phyloP scores from a whole-genome alignment of 495 filamentous ascomycete genomes.

The Viridothelium virens region DNA sequence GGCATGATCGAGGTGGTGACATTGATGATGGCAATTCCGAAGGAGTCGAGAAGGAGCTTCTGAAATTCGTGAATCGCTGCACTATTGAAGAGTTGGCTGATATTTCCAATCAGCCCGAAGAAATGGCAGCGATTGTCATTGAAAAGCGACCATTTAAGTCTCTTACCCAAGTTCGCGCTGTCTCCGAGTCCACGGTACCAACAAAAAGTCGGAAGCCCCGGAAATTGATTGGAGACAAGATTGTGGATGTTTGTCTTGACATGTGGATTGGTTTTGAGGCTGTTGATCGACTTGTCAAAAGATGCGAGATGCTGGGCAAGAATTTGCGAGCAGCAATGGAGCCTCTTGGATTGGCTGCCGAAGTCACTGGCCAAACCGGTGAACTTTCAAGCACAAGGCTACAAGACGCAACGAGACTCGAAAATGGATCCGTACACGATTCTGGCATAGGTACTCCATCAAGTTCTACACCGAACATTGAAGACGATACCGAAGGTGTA shows the following conservation, averaged over 20 bases:
- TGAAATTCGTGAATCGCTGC: conserved; percentile 80
- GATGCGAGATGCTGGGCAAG: conserved; percentile 63
- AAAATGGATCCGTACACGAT: conserved; percentile 42
- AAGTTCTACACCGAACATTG: conserved; percentile 43
- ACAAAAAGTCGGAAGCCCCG: conserved; percentile 40
- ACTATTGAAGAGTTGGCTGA: conserved; percentile 63
- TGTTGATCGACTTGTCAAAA: conserved; percentile 66
- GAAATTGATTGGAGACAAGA: conserved; percentile 57
- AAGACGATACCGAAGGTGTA: conserved; percentile 44
- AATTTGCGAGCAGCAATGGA: conserved; percentile 62
- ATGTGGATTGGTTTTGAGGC: conserved; percentile 70
- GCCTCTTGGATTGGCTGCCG: conserved; percentile 70
- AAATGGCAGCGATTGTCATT: conserved; percentile 57
- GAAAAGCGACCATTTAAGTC: conserved; percentile 41
- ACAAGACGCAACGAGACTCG: conserved; percentile 31
- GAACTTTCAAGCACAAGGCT: conserved; percentile 63
- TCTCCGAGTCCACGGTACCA: conserved; percentile 41
- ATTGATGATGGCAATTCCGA: conserved; percentile 28
- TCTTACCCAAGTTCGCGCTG: conserved; percentile 51
- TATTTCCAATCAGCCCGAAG: conserved; percentile 62
- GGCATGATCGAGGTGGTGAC: conserved; percentile 37
- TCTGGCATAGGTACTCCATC: conserved; percentile 69
- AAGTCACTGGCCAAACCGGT: conserved; percentile 53
- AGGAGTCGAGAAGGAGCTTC: conserved; percentile 48
- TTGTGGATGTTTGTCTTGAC: conserved; percentile 62